phyloP scores from a whole-genome alignment of 441 rosid genomes.

The Pelargonium myrrhifolium region DNA sequence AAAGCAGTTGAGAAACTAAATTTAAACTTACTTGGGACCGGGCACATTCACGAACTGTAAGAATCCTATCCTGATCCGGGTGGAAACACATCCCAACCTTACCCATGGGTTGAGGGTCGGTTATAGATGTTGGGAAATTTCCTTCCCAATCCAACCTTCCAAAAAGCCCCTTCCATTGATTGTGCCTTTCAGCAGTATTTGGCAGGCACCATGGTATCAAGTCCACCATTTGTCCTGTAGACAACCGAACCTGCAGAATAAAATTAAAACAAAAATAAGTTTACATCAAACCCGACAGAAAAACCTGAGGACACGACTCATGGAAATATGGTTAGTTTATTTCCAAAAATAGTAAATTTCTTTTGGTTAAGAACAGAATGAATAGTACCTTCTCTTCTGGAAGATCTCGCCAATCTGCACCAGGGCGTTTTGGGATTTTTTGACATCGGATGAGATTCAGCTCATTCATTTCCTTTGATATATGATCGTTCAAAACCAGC shows the following conservation, averaged over 20 bases:
- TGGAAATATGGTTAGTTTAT: too few relatives aligned
- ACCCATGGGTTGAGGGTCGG: slow-evolving; percentile 91
- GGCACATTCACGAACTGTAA: slow-evolving; percentile 82
- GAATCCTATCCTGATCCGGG: slow-evolving; percentile 84
- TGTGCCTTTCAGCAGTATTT: slow-evolving; percentile 64
- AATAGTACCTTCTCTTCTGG: slow-evolving; percentile 53
- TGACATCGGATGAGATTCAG: slow-evolving; percentile 64
- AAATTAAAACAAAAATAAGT: background rate
- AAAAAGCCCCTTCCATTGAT: slow-evolving; percentile 82
- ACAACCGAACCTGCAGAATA: slow-evolving; percentile 45
- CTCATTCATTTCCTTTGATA: slow-evolving; percentile 76
- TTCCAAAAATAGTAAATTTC: too few relatives aligned
- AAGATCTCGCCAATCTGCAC: slow-evolving; percentile 88
- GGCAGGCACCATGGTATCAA: slow-evolving; percentile 75
- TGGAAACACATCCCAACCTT: slow-evolving; percentile 91
- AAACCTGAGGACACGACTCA: background rate
- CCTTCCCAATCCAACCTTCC: slow-evolving; percentile 95
- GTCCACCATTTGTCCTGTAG: slow-evolving; percentile 53
- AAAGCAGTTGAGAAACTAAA: background rate
- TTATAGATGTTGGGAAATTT: slow-evolving; percentile 78
- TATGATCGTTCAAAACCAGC: slow-evolving; percentile 53
- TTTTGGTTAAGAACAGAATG: too few relatives aligned
- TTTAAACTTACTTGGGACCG: slow-evolving; percentile 67
- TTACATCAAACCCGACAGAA: background rate
- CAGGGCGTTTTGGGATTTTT: slow-evolving; percentile 69